These are phyloP conservation scores for Gillenia trifoliata DNA, from an alignment of 306 rosid species.

Conservation along the genomic window DNA sequence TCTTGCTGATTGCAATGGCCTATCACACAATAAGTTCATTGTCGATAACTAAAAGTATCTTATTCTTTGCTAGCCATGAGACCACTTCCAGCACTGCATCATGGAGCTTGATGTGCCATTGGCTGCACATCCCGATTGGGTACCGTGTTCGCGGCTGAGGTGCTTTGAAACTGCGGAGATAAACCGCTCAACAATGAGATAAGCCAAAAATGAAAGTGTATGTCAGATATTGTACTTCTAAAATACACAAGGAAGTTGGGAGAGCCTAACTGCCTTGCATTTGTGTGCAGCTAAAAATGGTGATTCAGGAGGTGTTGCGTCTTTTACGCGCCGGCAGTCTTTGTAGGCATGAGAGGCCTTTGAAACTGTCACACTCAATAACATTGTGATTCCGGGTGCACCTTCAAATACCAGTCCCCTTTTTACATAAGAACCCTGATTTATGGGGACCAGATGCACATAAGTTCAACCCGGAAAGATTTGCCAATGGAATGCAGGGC, in stretches of 20 bases:
- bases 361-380: conserved; percentile 38
- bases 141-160: conserved; percentile 26
- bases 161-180: conserved; percentile 1
- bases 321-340: conserved; percentile 53
- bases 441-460: conserved; percentile 60
- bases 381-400: conserved; percentile 43
- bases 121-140: conserved; percentile 33
- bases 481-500: conserved; percentile 39
- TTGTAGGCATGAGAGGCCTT: conserved; percentile 28
- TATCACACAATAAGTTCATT: conserved; percentile 40
- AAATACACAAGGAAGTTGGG: no score
- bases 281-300: conserved; percentile 52
- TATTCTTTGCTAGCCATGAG: conserved; percentile 36
- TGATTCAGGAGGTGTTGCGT: conserved; percentile 66
- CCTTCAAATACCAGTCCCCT: conserved; percentile 47
- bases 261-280: no score
- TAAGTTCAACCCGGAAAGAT: conserved; percentile 60
- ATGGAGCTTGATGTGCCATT: conserved; percentile 31
- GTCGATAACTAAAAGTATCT: conserved; percentile 37
- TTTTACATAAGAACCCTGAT: conserved; percentile 42
- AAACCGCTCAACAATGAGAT: conserved; percentile 13
- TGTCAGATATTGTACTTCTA: no score
- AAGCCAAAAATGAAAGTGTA: conserved; percentile 35
- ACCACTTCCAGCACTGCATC: conserved; percentile 22
- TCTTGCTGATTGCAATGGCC: conserved; percentile 4